These are phyloP conservation scores for Penicillium argentinense DNA, from an alignment of 495 filamentous ascomycete species.

Conservation along the genomic window DNA sequence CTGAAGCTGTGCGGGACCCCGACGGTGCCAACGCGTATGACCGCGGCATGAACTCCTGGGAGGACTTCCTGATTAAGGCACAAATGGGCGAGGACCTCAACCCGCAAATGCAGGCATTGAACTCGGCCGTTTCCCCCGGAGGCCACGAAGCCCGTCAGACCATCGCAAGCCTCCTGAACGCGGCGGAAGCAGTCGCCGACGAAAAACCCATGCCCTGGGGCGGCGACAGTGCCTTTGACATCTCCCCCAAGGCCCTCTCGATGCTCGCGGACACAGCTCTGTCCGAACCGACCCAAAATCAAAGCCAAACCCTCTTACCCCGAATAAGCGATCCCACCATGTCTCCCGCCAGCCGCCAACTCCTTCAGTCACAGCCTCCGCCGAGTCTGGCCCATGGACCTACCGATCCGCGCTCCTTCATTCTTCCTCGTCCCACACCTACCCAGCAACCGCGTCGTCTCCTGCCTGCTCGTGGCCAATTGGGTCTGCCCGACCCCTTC, in stretches of 20 bases:
- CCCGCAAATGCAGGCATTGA: constrained; percentile 42
- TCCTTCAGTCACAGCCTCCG: constrained; percentile 26
- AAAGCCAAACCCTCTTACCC: constrained; percentile 22
- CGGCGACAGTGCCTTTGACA: constrained; percentile 5
- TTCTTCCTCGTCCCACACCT: constrained; percentile 40
- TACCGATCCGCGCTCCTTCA: constrained; percentile 39
- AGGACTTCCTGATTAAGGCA: constrained; percentile 43
- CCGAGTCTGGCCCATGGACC: constrained; percentile 29
- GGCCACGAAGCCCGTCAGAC: constrained; percentile 2
- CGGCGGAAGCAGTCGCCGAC: constrained; percentile 8
- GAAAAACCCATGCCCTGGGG: background rate
- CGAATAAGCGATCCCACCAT: constrained; percentile 26
- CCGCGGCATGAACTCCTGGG: constrained; percentile 36
- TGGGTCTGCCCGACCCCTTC: constrained; percentile 40
- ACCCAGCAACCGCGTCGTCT: constrained; percentile 40
- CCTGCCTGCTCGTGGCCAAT: constrained; percentile 35
- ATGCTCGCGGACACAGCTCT: constrained; percentile 39
- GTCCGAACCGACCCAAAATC: constrained; percentile 19
- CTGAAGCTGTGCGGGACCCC: constrained; percentile 34
- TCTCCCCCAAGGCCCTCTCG: constrained; percentile 25
- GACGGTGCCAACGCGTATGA: constrained; percentile 35
- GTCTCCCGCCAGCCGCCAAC: constrained; percentile 24
- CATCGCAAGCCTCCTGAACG: constrained; percentile 15
- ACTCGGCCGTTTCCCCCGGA: constrained; percentile 17
- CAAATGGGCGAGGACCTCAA: constrained; percentile 39